phyloP scores from a whole-genome alignment of 2,329 filamentous ascomycete genomes.

The Gaeumannomyces tritici region DNA sequence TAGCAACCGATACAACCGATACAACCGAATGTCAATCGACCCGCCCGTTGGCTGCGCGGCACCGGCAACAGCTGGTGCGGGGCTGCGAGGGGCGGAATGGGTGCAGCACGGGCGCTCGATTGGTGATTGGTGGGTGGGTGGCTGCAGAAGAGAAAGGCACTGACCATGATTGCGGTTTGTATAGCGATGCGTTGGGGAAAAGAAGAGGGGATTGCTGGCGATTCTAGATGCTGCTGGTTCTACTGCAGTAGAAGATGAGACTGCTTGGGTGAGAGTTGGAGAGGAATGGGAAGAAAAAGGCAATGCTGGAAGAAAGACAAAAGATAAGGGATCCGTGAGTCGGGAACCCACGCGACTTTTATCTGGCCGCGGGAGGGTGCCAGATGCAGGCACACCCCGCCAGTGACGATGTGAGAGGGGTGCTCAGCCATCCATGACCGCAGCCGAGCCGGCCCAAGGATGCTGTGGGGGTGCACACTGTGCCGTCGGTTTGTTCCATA shows the following conservation, averaged over 20 bases:
- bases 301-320: background rate
- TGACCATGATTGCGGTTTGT: background rate
- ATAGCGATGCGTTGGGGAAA: background rate
- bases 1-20: background rate
- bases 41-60: background rate
- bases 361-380: background rate
- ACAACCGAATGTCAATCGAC: background rate
- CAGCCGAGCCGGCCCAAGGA: background rate
- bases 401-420: background rate
- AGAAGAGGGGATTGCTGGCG: background rate
- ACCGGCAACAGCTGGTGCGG: background rate
- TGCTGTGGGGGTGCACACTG: background rate
- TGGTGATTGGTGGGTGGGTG: background rate
- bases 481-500: background rate
- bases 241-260: background rate
- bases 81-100: background rate
- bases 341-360: background rate
- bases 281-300: background rate
- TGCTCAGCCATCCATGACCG: background rate
- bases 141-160: background rate
- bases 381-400: background rate
- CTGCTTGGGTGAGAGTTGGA: background rate
- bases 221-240: background rate
- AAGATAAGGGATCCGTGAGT: background rate
- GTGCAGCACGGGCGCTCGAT: background rate